Evolutionary conservation across 495 filamentous ascomycete species (phyloP).

Genomic region (Parmelia sp.): DNA sequence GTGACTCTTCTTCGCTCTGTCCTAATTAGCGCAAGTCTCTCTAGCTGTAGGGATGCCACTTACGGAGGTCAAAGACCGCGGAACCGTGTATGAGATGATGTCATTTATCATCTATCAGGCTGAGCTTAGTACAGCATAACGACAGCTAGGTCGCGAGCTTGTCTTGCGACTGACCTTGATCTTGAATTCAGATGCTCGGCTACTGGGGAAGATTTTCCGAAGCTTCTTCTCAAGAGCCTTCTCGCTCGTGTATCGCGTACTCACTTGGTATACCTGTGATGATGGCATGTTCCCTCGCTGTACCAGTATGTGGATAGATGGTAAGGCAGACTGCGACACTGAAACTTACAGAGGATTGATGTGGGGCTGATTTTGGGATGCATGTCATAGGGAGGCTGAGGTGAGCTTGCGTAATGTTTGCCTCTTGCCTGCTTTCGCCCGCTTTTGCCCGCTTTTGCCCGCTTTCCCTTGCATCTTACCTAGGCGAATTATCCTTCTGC

Average conservation of each 20-base stretch:
- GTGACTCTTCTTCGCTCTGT: conserved; percentile 4
- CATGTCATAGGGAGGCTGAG: background rate
- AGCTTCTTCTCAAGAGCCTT: conserved; percentile 10
- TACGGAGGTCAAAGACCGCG: background rate
- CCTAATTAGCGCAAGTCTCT: background rate
- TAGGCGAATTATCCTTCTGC: too few species aligned
- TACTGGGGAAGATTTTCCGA: background rate
- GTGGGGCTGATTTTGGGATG: background rate
- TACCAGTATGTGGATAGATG: background rate
- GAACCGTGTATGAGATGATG: background rate
- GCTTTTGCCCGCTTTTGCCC: background rate
- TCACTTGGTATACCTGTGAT: background rate
- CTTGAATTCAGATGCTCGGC: background rate
- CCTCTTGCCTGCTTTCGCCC: background rate
- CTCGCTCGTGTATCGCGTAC: conserved; percentile 12
- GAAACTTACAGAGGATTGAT: background rate
- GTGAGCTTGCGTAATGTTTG: background rate
- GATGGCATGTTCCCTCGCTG: background rate
- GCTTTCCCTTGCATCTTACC: too few species aligned
- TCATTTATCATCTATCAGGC: conserved; percentile 4
- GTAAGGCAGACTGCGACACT: background rate
- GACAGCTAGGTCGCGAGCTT: background rate
- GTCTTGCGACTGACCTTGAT: background rate
- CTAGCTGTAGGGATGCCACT: background rate
- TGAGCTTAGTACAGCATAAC: background rate